Evolutionary conservation across 1,284 basidiomycete genomes (phyloP).

Genomic region (Uromyces viciae-fabae): DNA sequence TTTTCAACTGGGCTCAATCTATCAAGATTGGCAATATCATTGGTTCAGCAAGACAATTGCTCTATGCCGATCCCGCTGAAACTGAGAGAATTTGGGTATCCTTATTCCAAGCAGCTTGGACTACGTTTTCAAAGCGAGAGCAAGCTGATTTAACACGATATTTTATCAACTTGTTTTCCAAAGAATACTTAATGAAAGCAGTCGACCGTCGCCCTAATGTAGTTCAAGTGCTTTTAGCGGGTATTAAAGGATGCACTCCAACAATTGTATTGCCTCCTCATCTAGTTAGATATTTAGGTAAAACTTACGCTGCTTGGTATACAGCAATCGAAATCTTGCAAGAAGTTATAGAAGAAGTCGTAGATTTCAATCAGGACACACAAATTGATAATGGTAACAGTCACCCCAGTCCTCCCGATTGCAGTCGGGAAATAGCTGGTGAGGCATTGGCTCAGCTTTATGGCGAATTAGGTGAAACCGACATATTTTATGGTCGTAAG

Average conservation of each 20-base stretch:
- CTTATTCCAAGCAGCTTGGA: constrained; percentile 85
- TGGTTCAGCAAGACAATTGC: constrained; percentile 73
- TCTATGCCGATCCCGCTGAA: constrained; percentile 72
- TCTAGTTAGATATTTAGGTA: constrained; percentile 91
- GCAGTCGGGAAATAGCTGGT: constrained; percentile 75
- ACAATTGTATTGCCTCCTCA: constrained; percentile 86
- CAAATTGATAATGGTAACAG: not conserved
- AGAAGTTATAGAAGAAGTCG: constrained; percentile 62
- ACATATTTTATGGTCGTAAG: constrained; percentile 81
- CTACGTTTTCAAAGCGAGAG: constrained; percentile 75
- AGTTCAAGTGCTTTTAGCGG: constrained; percentile 82
- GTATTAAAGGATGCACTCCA: constrained; percentile 77
- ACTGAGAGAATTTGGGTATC: constrained; percentile 87
- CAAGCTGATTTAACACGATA: constrained; percentile 85
- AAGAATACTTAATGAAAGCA: constrained; percentile 88
- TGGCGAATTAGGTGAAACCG: constrained; percentile 91
- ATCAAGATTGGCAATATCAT: constrained; percentile 63
- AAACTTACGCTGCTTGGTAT: constrained; percentile 95
- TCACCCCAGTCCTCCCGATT: constrained; percentile 59
- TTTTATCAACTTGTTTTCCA: constrained; percentile 82
- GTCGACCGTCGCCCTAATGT: constrained; percentile 88
- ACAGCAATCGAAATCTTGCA: constrained; percentile 74
- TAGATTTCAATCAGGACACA: constrained; percentile 36
- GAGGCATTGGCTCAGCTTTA: constrained; percentile 93
- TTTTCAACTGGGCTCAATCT: constrained; percentile 34